Conservation (phyloP, 2,329 filamentous ascomycete genomes). For the Aspergillus candidus region DNA sequence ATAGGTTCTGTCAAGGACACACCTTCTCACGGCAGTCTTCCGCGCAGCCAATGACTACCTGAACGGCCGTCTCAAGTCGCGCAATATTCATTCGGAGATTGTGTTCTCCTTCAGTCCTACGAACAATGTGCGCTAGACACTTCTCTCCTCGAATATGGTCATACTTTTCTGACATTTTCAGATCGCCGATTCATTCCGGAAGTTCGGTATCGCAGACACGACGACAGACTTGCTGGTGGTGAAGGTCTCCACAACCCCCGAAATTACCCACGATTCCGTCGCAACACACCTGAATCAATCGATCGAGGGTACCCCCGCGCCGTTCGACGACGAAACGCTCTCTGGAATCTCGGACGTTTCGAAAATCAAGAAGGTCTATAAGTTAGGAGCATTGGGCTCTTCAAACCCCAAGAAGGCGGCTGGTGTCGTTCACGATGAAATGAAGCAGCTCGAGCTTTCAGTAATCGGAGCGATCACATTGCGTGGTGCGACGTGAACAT, state of each 20-base stretch:
- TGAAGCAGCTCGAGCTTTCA: conserved; percentile 54
- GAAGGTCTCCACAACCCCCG: conserved; percentile 60
- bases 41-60: conserved; percentile 64
- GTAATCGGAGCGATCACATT: conserved; percentile 73
- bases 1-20: conserved; percentile 64
- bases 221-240: conserved; percentile 71
- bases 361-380: conserved; percentile 79
- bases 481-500: conserved; percentile 49
- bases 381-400: conserved; percentile 60
- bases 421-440: conserved; percentile 18
- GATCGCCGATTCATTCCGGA: conserved; percentile 88
- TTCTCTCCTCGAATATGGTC: conserved; percentile 1
- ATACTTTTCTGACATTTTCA: conserved; percentile 33
- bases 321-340: conserved; percentile 61
- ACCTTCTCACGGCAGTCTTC: conserved; percentile 70
- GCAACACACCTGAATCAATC: conserved; percentile 55
- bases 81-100: conserved; percentile 83
- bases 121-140: conserved; percentile 61
- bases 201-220: conserved; percentile 70
- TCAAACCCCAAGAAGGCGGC: conserved; percentile 18
- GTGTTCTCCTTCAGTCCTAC: conserved; percentile 74
- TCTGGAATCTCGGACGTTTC: conserved; percentile 55
- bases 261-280: conserved; percentile 43
- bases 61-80: conserved; percentile 61
- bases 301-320: conserved; percentile 56